Conservation (phyloP, 2,329 filamentous ascomycete species). For the Ophiostoma perfectum region DNA sequence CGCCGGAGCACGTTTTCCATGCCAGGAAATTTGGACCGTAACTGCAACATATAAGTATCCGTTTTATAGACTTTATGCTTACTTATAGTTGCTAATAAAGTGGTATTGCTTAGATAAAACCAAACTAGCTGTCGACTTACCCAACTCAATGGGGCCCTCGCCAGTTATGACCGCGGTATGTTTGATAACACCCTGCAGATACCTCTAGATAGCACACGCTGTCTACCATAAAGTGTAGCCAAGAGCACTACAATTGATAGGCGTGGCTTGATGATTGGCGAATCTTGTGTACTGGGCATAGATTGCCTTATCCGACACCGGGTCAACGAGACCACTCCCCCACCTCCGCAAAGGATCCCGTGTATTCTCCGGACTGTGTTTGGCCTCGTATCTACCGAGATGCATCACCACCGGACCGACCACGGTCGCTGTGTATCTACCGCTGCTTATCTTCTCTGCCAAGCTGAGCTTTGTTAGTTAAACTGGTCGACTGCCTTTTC, state of each 20-base stretch:
- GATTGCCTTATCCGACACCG: slow-evolving; percentile 2
- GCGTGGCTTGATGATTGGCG: slow-evolving; percentile 1
- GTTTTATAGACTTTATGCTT: slow-evolving; percentile 12
- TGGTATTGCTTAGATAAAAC: background rate
- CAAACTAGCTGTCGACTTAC: background rate
- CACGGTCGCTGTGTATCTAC: background rate
- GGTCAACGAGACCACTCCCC: slow-evolving; percentile 4
- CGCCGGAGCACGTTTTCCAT: too few relatives aligned
- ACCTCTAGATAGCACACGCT: slow-evolving; percentile 1
- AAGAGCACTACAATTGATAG: background rate
- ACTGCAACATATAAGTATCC: background rate
- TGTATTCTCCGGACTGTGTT: background rate
- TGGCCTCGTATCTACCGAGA: slow-evolving; percentile 4
- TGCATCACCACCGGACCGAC: background rate
- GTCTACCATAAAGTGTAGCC: background rate
- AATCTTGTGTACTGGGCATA: background rate
- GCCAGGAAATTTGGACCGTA: too few relatives aligned
- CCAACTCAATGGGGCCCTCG: background rate
- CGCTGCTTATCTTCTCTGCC: background rate
- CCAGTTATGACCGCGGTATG: background rate
- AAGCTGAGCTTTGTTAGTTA: background rate
- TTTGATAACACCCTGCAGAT: background rate
- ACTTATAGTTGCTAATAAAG: background rate
- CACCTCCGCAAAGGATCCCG: slow-evolving; percentile 1
- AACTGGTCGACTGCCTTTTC: background rate